phyloP scores from a whole-genome alignment of 148 eudicot genomes.

The Spergularia bocconei region DNA sequence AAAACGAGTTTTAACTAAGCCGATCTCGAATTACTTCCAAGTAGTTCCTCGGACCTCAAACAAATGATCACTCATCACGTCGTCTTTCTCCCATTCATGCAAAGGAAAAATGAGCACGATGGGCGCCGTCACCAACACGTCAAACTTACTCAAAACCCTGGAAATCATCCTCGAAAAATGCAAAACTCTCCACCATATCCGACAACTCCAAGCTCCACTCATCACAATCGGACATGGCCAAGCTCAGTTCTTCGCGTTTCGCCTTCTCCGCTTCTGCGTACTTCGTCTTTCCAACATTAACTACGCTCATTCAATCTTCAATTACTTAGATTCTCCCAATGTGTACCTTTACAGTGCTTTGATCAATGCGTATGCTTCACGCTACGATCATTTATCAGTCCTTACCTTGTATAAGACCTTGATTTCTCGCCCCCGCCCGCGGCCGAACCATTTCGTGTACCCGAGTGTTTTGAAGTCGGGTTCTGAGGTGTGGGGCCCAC shows the following conservation, averaged over 20 bases:
- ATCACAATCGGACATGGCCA: constrained; percentile 54
- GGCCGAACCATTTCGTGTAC: constrained; percentile 56
- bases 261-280: constrained; percentile 55
- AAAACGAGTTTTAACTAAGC: too few species aligned
- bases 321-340: constrained; percentile 47
- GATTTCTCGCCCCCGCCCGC: constrained; percentile 30
- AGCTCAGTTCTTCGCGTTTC: constrained; percentile 59
- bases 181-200: constrained; percentile 42
- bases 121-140: constrained; percentile 8
- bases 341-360: constrained; percentile 65
- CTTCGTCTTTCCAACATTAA: constrained; percentile 41
- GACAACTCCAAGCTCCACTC: constrained; percentile 61
- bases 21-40: too few species aligned
- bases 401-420: constrained; percentile 42
- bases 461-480: constrained; percentile 50
- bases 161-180: constrained; percentile 26
- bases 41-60: too few species aligned
- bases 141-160: constrained; percentile 5
- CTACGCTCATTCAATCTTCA: constrained; percentile 56
- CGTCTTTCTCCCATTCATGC: too few species aligned
- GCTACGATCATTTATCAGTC: constrained; percentile 31
- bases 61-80: too few species aligned
- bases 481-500: constrained; percentile 36
- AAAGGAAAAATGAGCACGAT: neutral
- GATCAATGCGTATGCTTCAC: constrained; percentile 54